These are phyloP conservation scores for Plectosphaerella sp. DNA, from an alignment of 2,329 filamentous ascomycete species.

Conservation along the genomic window DNA sequence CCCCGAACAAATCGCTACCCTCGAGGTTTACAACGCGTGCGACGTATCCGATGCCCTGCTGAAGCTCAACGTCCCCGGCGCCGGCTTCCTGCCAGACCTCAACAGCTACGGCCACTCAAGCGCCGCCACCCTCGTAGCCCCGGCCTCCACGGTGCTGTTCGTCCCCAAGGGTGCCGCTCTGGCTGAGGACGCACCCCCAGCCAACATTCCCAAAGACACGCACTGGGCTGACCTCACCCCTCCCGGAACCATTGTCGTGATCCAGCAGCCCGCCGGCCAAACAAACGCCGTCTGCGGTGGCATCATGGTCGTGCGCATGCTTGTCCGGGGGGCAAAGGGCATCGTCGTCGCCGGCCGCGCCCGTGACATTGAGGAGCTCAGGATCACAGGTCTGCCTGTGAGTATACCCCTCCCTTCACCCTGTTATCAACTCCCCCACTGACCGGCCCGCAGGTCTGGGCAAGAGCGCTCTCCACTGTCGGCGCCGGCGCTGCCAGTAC, in stretches of 20 bases:
- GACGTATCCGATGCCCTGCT: conserved; percentile 70
- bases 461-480: conserved; percentile 51
- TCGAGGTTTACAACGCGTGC: conserved; percentile 38
- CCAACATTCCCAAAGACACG: conserved; percentile 51
- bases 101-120: conserved; percentile 26
- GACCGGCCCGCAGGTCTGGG: conserved; percentile 42
- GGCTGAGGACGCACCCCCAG: conserved; percentile 16
- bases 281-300: conserved; percentile 71
- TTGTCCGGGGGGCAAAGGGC: conserved; percentile 52
- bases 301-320: conserved; percentile 70
- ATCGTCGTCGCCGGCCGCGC: conserved; percentile 66
- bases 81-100: conserved; percentile 62
- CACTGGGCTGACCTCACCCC: conserved; percentile 67
- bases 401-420: conserved; percentile 18
- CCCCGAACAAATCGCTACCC: conserved; percentile 8
- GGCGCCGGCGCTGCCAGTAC: conserved; percentile 52
- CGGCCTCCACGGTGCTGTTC: conserved; percentile 60
- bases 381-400: conserved; percentile 50
- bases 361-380: conserved; percentile 60
- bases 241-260: conserved; percentile 57
- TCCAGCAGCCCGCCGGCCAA: conserved; percentile 62
- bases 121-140: conserved; percentile 40
- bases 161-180: conserved; percentile 47
- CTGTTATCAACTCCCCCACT: background rate
- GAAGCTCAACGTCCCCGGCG: conserved; percentile 61